Evolutionary conservation across 2,329 filamentous ascomycete genomes (phyloP), one percentile per base, ranked within the genome.

Genomic region (Cadophora gregata): DNA sequence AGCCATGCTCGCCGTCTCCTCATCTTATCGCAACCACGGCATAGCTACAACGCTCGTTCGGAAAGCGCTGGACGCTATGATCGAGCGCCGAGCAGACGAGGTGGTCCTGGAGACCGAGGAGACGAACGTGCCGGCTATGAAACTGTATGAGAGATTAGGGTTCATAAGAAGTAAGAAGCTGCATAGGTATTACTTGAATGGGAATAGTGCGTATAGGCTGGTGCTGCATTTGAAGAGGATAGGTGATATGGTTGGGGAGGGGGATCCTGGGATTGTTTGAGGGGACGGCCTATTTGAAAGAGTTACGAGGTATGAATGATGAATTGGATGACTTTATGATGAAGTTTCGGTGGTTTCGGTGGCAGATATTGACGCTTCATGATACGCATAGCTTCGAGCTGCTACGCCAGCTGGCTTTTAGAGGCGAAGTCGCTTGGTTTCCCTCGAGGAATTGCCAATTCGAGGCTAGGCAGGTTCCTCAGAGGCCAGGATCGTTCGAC

Each of bases 101-200:
- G 90, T 99, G 68, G 95, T 96, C 1, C 86, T 99, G 31, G 96
- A 99, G 81, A 99, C 96, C 0, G 96, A 99, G 80, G 93, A 96
- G 79, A 93, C 91, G 19, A 99, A 99, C 77, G 87, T 88, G 0
- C 90, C 93, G 0, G 96, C 94, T 24, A 93, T 98, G 82, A 91
- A 93, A 71, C 82, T 99, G 10, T 99, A 99, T 79, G 95, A 99
- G 79, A 85, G 93, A 0, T 83, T 99, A 8, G 96, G 96, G 0
- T 99, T 99, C 76, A 79, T 98, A 25, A 85, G 95, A 61, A 97
- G 93, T 67, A 99, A 99, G 80, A 92, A 93, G 68, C 80, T 99
- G 62, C 94, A 98, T 79, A 86, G 96, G 51, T 99, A 99, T 77
- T 99, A 99, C 74, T 82, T 99, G 48, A 99, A 98, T 76, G 96